Evolutionary conservation across 805 yeast genomes (phyloP), one percentile per base, ranked within the genome.

Genomic region (Candida orba): DNA sequence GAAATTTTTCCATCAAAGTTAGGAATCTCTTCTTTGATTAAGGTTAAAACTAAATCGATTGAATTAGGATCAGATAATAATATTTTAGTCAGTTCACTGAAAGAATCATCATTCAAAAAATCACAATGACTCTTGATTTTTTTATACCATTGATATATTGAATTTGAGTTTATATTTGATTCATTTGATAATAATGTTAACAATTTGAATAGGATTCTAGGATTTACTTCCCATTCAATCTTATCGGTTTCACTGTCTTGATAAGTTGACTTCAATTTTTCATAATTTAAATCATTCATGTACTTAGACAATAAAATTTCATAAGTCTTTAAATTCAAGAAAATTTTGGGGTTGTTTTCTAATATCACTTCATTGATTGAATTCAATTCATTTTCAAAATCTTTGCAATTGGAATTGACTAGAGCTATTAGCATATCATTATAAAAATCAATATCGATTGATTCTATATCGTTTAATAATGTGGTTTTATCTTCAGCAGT

Each of bases 11-110:
- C 35, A 23, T 45, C 44, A 15, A 53, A 25, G 7, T 52, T 56
- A 1, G 69, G 71, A 27, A 71, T 61, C 50, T 75, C 79, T 33
- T 67, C 63, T 15, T 61, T 59, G 49, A 76, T 60, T 3, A 73
- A 63, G 24, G 61, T 64, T 15, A 67, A 62, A 1, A 69, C 70
- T 47, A 72, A 77, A 8, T 63, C 66, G 15, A 66, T 51, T 39
- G 58, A 63, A 10, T 66, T 63, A 6, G 29, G 29, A 10, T 58
- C 55, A 9, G 57, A 47, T 34, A 76, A 42, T 34, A 72, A 60
- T 48, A 62, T 54, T 15, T 49, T 52, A 41, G 68, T 56, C 54
- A 76, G 54, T 1, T 69, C 65, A 13, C 59, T 57, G 38, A 72
- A 62, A 0, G 76, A 62, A 1, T 53, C 57, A 13, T 68, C 60